A percentile compares a stretch with the other conserved stretches of the same genome.
These are phyloP conservation scores for Penicillium sp. DNA, from an alignment of 2,329 filamentous ascomycete species.

Conservation along the genomic window DNA sequence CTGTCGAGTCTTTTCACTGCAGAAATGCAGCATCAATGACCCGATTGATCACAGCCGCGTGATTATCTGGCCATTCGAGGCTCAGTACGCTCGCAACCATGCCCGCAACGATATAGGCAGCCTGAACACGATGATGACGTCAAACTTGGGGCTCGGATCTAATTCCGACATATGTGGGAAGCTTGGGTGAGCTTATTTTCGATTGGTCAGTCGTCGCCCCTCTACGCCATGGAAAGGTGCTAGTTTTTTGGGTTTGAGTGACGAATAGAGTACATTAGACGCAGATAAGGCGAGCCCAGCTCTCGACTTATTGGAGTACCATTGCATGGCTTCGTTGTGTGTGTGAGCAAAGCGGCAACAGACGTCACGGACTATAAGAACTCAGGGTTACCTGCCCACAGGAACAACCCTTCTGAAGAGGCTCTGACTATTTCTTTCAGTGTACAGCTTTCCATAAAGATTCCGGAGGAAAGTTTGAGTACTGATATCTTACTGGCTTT, in stretches of 20 bases:
- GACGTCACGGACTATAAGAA: constrained; percentile 1
- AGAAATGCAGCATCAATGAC: too few species aligned
- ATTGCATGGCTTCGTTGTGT: background rate
- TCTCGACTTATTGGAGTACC: background rate
- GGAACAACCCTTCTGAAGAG: background rate
- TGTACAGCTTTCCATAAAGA: background rate
- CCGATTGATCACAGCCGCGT: background rate
- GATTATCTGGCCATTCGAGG: background rate
- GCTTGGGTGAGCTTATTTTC: background rate
- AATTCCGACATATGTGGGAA: background rate
- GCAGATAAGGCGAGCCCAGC: background rate
- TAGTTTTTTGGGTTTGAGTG: background rate
- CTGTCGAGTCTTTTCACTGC: too few species aligned
- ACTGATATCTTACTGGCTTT: background rate
- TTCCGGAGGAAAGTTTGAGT: background rate
- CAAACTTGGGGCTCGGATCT: background rate
- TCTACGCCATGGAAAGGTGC: background rate
- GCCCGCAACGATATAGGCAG: too few species aligned
- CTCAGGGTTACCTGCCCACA: too few species aligned
- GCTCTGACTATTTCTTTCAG: background rate
- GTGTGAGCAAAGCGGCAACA: constrained; percentile 1
- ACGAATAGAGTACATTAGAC: background rate
- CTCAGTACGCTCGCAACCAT: too few species aligned
- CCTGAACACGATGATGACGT: background rate
- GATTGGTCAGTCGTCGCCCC: background rate